Evolutionary conservation across 1,284 basidiomycete genomes (phyloP).

Genomic region (Ceratobasidium sp.): DNA sequence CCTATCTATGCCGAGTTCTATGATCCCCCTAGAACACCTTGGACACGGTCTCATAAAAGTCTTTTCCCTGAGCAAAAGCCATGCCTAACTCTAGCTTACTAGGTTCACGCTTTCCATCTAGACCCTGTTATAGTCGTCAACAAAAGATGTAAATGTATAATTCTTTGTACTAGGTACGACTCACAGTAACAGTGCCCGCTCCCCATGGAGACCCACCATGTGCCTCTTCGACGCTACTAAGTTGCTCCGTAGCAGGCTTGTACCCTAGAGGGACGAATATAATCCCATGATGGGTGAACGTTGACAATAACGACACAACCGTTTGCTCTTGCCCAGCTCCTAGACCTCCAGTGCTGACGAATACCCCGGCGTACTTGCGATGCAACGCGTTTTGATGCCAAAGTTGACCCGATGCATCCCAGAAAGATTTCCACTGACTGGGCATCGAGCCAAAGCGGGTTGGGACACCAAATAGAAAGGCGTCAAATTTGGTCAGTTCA

Average conservation of each 20-base stretch:
- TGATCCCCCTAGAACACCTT: neutral
- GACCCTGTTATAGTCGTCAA: neutral
- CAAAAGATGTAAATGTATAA: too few species aligned
- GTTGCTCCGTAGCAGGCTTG: conserved; percentile 64
- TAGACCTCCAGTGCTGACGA: conserved; percentile 62
- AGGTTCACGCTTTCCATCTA: conserved; percentile 71
- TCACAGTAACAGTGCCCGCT: conserved; percentile 60
- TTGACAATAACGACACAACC: conserved; percentile 71
- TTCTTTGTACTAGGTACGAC: conserved; percentile 54
- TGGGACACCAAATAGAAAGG: conserved; percentile 72
- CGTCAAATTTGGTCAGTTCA: conserved; percentile 73
- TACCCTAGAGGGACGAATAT: conserved; percentile 85
- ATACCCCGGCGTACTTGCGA: conserved; percentile 78
- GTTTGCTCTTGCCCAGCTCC: conserved; percentile 84
- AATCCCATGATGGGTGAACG: conserved; percentile 84
- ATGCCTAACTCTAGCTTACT: conserved; percentile 70
- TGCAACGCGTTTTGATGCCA: conserved; percentile 78
- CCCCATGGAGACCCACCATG: conserved; percentile 82
- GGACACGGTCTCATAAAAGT: conserved; percentile 57
- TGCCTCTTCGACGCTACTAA: conserved; percentile 69
- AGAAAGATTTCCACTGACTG: conserved; percentile 77
- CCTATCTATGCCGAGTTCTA: too few species aligned
- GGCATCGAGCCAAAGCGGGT: conserved; percentile 81
- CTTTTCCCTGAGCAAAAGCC: conserved; percentile 71
- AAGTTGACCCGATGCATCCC: conserved; percentile 81